phyloP scores from a whole-genome alignment of 345 rosid species.

The Psidium friedrichsthalianum region DNA sequence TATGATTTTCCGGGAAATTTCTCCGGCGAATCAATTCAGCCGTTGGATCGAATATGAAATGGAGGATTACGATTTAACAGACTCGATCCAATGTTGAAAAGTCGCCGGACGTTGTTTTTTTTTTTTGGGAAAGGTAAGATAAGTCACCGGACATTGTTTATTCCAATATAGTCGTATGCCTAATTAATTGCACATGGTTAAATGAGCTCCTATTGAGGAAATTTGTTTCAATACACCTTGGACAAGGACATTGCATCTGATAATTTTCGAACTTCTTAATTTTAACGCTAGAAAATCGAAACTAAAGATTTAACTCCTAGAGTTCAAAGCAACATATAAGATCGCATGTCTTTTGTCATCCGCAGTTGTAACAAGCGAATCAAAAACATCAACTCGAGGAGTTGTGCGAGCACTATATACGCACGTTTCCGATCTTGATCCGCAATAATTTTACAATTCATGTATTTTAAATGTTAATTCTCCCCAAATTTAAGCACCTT shows the following conservation, averaged over 20 bases:
- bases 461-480: background rate
- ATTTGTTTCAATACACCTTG: background rate
- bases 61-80: background rate
- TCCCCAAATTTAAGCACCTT: background rate
- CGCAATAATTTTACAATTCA: background rate
- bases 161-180: accelerated
- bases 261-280: too few species aligned
- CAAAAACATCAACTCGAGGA: background rate
- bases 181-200: background rate
- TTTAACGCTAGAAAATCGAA: background rate
- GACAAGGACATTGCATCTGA: background rate
- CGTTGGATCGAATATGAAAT: background rate
- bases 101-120: background rate
- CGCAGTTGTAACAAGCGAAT: background rate
- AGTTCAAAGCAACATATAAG: too few species aligned
- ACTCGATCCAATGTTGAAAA: background rate
- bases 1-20: background rate
- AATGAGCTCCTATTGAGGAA: too few species aligned
- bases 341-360: background rate
- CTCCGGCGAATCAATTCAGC: background rate
- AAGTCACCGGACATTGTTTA: background rate
- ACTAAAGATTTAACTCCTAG: background rate
- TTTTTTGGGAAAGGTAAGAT: too few species aligned
- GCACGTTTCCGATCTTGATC: background rate
- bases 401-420: background rate